Base-by-base conservation (phyloP, 2,329 filamentous ascomycete species). In the Boeremia lycopersici region DNA sequence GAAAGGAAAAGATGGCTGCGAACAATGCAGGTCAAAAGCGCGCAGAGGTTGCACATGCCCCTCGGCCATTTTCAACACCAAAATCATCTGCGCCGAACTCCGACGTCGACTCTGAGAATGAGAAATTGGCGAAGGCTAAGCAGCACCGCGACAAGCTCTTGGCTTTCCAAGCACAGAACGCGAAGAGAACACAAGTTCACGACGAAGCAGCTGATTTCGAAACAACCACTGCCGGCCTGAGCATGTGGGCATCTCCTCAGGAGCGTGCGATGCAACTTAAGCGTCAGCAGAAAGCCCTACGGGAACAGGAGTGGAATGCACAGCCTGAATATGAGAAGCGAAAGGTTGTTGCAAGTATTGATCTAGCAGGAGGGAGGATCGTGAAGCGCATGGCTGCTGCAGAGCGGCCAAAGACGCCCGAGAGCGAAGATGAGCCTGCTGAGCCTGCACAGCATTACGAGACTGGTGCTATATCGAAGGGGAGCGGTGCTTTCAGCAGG, bases 281-380 rank as follows among this genome's bases (percentile, higher is more conserved):
- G 75, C 84, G 87, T 53, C 93, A 96, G 76, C 92, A 96, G 76
- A 90, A 89, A 71, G 79, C 93, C 3, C 76, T 96, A 63, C 81
- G 91, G 5, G 91, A 96, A 75, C 87, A 95, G 81, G 90, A 96
- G 67, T 96, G 92, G 87, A 89, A 89, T 63, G 87, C 89, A 4
- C 81, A 84, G 46, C 91, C 92, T 0, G 93, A 96, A 59, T 96
- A 92, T 74, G 93, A 97, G 78, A 96, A 93, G 82, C 84, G 90
- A 54, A 86, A 84, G 64, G 88, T 95, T 56, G 89, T 97, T 1
- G 84, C 96, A 62, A 93, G 89, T 68, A 89, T 96, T 57, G 91
- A 96, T 71, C 78, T 96, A 0, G 86, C 87, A 8, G 88, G 88
- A 0, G 88, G 89, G 15, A 92, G 88, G 65, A 86, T 96, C 2